These are phyloP conservation scores for Trichoderma afroharzianum DNA, from an alignment of 2,329 filamentous ascomycete species.

Conservation along the genomic window DNA sequence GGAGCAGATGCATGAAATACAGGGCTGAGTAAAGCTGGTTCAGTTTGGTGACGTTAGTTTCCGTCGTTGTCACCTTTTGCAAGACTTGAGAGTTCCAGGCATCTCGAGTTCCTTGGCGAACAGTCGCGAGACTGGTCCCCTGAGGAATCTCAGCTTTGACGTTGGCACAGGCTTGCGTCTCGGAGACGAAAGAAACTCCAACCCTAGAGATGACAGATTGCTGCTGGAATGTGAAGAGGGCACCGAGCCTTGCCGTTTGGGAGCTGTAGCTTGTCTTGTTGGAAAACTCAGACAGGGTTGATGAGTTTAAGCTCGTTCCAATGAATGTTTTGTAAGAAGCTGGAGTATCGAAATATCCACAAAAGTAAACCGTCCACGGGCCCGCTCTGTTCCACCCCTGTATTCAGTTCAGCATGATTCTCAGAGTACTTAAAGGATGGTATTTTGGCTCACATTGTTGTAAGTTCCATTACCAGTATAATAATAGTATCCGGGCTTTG, in stretches of 20 bases:
- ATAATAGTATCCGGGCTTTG: conserved; percentile 34
- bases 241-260: conserved; percentile 40
- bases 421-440: no score
- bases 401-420: background rate
- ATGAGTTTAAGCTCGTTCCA: conserved; percentile 31
- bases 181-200: conserved; percentile 66
- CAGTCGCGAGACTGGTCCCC: conserved; percentile 38
- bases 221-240: conserved; percentile 52
- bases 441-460: conserved; percentile 47
- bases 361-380: conserved; percentile 61
- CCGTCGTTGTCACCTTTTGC: conserved; percentile 59
- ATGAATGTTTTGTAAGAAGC: conserved; percentile 44
- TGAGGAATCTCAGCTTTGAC: conserved; percentile 54
- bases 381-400: conserved; percentile 61
- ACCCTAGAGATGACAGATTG: conserved; percentile 53
- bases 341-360: conserved; percentile 54
- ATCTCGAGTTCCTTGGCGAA: conserved; percentile 45
- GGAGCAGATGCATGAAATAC: conserved; percentile 67
- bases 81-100: conserved; percentile 62
- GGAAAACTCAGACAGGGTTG: conserved; percentile 32
- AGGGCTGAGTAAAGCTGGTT: conserved; percentile 63
- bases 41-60: conserved; percentile 52
- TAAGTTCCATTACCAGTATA: conserved; percentile 62
- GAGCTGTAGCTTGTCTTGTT: conserved; percentile 32
- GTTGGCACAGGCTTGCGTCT: conserved; percentile 55